Evolutionary conservation across 225 moss, liverwort and hornwort genomes (phyloP).

Genomic region (Polytrichum commune): DNA sequence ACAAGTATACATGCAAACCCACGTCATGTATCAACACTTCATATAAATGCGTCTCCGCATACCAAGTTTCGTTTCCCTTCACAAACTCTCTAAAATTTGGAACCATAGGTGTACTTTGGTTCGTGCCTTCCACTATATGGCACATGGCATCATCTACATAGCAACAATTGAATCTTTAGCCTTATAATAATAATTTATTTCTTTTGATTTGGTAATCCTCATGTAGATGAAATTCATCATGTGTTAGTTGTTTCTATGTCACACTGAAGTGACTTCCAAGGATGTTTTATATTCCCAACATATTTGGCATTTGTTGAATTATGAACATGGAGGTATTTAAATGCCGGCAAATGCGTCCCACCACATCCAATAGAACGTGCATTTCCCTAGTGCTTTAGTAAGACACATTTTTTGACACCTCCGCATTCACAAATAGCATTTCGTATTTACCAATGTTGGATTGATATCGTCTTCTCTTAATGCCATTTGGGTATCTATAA

Average conservation of each 20-base stretch:
- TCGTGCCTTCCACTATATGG: neutral
- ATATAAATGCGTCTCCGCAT: neutral
- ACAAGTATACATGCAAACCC: neutral
- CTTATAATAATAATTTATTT: neutral
- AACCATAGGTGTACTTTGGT: neutral
- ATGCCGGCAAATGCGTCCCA: neutral
- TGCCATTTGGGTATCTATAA: no score
- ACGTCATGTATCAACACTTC: neutral
- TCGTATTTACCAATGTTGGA: neutral
- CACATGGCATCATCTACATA: no score
- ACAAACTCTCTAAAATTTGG: neutral
- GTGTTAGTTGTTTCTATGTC: neutral
- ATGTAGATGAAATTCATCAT: neutral
- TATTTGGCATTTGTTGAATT: neutral
- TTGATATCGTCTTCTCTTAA: no score
- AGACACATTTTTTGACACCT: neutral
- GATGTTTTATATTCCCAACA: neutral
- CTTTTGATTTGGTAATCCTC: neutral
- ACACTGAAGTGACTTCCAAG: neutral
- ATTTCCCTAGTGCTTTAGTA: neutral
- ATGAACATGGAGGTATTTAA: neutral
- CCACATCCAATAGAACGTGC: neutral
- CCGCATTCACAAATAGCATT: neutral
- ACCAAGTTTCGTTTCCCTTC: neutral
- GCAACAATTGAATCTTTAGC: neutral